Evolutionary conservation across 345 rosid genomes (phyloP).

Genomic region (Syzygium aqueum): DNA sequence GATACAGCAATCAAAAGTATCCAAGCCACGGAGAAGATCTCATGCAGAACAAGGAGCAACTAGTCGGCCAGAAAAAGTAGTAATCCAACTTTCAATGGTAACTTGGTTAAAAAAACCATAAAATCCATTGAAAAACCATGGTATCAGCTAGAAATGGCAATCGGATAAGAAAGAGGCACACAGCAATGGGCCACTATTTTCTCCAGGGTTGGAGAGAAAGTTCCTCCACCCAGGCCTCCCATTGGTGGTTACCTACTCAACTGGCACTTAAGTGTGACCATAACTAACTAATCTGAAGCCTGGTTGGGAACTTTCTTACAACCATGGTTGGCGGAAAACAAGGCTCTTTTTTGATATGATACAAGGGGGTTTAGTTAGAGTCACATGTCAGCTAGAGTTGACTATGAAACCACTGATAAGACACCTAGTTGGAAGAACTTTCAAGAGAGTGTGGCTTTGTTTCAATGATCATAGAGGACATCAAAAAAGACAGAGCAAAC

Average conservation of each 20-base stretch:
- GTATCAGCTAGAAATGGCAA: background rate
- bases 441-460: background rate
- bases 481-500: background rate
- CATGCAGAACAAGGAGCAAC: background rate
- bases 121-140: background rate
- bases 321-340: background rate
- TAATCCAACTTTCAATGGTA: background rate
- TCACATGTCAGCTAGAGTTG: background rate
- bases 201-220: background rate
- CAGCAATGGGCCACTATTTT: background rate
- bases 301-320: background rate
- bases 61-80: background rate
- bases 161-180: background rate
- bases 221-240: background rate
- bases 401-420: background rate
- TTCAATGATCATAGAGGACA: background rate
- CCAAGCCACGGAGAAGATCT: background rate
- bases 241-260: background rate
- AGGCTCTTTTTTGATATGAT: background rate
- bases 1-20: background rate
- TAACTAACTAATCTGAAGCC: background rate
- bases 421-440: background rate
- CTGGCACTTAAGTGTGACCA: background rate
- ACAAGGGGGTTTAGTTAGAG: background rate
- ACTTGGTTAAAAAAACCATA: background rate